These are phyloP conservation scores for Naganishia kalamii DNA, from an alignment of 768 basidiomycete species.

Conservation along the genomic window DNA sequence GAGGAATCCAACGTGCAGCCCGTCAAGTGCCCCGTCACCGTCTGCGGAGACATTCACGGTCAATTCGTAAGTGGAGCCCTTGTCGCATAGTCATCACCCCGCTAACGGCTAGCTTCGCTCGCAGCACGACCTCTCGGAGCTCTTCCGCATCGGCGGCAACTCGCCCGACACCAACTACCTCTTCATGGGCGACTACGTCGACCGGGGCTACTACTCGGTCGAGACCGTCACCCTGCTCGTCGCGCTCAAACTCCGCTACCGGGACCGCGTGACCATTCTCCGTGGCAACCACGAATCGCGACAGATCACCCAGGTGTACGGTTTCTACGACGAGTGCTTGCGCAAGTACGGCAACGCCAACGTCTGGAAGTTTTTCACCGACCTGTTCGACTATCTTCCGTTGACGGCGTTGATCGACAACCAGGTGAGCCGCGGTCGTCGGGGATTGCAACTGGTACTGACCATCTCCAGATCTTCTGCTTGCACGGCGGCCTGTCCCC, in stretches of 20 bases:
- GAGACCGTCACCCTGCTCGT: conserved; percentile 98
- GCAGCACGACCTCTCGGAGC: conserved; percentile 97
- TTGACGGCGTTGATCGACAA: conserved; percentile 97
- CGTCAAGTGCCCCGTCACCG: conserved; percentile 49
- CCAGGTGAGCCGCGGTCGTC: conserved; percentile 64
- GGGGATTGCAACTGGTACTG: not conserved
- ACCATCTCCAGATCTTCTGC: conserved; percentile 77
- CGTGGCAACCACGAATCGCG: conserved; percentile 98
- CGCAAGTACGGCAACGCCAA: conserved; percentile 99
- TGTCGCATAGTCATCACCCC: not conserved
- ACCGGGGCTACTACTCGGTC: conserved; percentile 97
- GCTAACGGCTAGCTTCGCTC: conserved; percentile 10
- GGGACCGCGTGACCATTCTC: conserved; percentile 92
- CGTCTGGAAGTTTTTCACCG: conserved; percentile 98
- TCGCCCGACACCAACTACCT: conserved; percentile 98
- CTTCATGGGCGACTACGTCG: conserved; percentile 99
- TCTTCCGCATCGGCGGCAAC: conserved; percentile 94
- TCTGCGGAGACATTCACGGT: conserved; percentile 89
- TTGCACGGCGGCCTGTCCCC: conserved; percentile 95
- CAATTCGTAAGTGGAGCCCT: conserved; percentile 75
- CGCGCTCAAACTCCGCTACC: conserved; percentile 96
- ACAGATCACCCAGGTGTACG: conserved; percentile 99
- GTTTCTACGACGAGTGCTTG: conserved; percentile 98
- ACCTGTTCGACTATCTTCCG: conserved; percentile 95
- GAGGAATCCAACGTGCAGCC: conserved; percentile 51